These are phyloP conservation scores for Pleurozium schreberi DNA, from an alignment of 225 moss, liverwort and hornwort genomes.

Conservation along the genomic window DNA sequence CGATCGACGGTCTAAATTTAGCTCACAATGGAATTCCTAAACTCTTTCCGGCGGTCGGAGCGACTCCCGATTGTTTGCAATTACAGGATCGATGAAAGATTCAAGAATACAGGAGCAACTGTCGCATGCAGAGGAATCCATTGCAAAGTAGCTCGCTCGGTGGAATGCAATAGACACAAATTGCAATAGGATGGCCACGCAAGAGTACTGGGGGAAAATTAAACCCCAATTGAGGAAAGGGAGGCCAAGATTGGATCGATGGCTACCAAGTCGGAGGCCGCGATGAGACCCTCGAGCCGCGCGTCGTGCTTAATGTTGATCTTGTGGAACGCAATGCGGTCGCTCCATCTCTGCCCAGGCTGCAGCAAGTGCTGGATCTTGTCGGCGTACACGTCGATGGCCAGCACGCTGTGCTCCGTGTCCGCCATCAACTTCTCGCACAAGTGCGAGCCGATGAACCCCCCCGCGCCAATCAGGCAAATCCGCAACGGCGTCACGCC, in stretches of 20 bases:
- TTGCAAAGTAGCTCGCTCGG: neutral
- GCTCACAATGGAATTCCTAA: neutral
- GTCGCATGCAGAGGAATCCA: neutral
- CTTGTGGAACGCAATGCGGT: conserved; percentile 41
- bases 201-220: too few species aligned
- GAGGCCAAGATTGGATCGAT: neutral
- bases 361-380: conserved; percentile 52
- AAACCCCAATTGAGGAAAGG: neutral
- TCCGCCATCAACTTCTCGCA: conserved; percentile 54
- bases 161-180: neutral
- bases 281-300: conserved; percentile 30
- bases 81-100: too few species aligned
- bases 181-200: neutral
- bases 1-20: neutral
- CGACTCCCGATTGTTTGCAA: neutral
- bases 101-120: neutral
- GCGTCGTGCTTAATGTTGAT: conserved; percentile 48
- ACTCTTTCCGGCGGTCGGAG: neutral
- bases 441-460: conserved; percentile 63
- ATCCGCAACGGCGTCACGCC: conserved; percentile 14
- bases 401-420: conserved; percentile 31
- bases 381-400: conserved; percentile 41
- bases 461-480: conserved; percentile 51
- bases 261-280: conserved; percentile 22
- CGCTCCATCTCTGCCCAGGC: conserved; percentile 19